A percentile compares a stretch with the other conserved stretches of the same genome.
Evolutionary conservation across 78 protist species (phyloP).

Genomic region (Dictyostelium intermedium): DNA sequence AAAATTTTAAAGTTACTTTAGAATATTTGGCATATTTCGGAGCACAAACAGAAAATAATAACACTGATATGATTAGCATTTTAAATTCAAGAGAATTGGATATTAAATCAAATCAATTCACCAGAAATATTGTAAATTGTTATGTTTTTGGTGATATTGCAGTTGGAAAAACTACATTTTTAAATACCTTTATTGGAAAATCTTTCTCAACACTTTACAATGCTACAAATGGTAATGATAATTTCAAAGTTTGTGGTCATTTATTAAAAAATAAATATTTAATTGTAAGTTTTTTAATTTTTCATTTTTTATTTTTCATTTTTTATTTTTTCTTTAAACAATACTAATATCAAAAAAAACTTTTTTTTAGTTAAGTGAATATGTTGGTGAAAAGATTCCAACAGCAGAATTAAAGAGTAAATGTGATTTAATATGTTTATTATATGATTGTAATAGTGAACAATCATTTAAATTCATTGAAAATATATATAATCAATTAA

Average conservation of each 20-base stretch:
- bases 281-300: slow-evolving; percentile 14
- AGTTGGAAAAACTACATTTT: slow-evolving; percentile 53
- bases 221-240: slow-evolving; percentile 26
- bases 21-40: slow-evolving; percentile 65
- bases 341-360: neutral
- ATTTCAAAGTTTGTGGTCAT: slow-evolving; percentile 22
- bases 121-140: slow-evolving; percentile 1
- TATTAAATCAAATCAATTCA: neutral
- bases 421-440: slow-evolving; percentile 34
- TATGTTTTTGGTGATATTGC: slow-evolving; percentile 22
- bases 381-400: neutral
- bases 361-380: slow-evolving; percentile 20
- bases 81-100: neutral
- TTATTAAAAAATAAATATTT: slow-evolving; percentile 37
- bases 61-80: slow-evolving; percentile 7
- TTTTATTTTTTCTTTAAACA: neutral
- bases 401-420: neutral
- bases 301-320: neutral
- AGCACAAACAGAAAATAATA: slow-evolving; percentile 27
- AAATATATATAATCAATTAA: neutral
- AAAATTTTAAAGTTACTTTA: slow-evolving; percentile 13
- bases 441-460: slow-evolving; percentile 17
- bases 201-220: slow-evolving; percentile 1
- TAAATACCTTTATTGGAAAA: slow-evolving; percentile 33
- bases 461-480: slow-evolving; percentile 37